Base-by-base conservation (phyloP, 371 early-diverging fungal species). In the Mucor mucedo region DNA sequence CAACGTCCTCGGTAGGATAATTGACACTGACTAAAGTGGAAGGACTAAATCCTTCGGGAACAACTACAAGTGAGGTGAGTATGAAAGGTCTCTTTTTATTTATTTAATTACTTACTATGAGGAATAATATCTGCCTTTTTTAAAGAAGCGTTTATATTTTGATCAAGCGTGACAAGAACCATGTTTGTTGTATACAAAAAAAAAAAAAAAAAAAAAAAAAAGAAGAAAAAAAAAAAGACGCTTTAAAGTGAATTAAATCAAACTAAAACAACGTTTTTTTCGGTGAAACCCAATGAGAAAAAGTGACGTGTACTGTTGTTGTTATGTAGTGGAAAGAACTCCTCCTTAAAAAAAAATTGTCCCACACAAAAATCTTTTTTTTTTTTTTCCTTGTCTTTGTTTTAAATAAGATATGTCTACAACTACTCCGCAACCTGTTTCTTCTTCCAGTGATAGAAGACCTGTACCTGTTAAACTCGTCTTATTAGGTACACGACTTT, bases 381-480 rank as follows among this genome's bases (percentile, higher is more conserved):
- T 35, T 35, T 8, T 8, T 35, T 35, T 35, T 8, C 35, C 35
- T 35, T 35, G 35, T n/a, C 35, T 35, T 35, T 35, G 35, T 21
- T 35, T 35, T 35, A 11, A 42, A 42, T 13, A 42, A 42, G 11
- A 42, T 13, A 42, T 42, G 42, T 42, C 42, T 42, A 13, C 42
- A 42, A 42, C 42, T 42, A 42, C 42, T 42, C 47, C 47, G 21
- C 47, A 35, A 35, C 35, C 35, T 6, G 35, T 35, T 35, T 35
- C 59, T 28, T 32, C 59, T 58, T 28, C 58, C 8, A 57, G 16
- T 27, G 59, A 56, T 28, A 60, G 58, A 56, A 86, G 82, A 69
- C 77, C 82, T 63, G 77, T 80, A 21, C 83, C 82, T 52, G 88
- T 88, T 55, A 90, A 89, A 68, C 76, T 90, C 39, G 90, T 90